A percentile compares a stretch with the other conserved stretches of the same genome.
Conservation (phyloP, 139 green algal genomes). For the Raphidocelis subcapitata region DNA sequence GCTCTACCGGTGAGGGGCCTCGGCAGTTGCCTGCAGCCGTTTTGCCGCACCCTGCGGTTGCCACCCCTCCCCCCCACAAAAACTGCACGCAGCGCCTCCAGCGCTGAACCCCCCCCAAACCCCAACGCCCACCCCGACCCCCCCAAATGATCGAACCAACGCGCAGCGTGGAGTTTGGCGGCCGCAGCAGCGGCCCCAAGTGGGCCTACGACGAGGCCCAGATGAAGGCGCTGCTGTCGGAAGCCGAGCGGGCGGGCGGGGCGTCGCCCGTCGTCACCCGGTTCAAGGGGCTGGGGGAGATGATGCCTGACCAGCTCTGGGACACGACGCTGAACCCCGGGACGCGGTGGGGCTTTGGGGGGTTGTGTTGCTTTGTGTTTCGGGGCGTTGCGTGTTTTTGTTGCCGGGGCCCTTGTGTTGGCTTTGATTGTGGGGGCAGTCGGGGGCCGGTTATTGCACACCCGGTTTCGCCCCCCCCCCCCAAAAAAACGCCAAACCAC, state of each 20-base stretch:
- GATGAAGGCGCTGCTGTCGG: constrained; percentile 40
- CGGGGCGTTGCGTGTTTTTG: no score
- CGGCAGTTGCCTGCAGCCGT: neutral
- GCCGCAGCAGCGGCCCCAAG: constrained; percentile 21
- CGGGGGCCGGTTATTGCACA: no score
- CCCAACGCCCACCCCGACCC: no score
- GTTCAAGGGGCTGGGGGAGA: constrained; percentile 98
- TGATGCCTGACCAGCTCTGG: constrained; percentile 99
- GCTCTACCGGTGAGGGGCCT: constrained; percentile 82
- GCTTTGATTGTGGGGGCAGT: no score
- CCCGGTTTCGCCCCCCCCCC: no score
- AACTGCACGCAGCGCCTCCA: no score
- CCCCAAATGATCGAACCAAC: neutral
- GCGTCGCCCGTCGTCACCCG: constrained; percentile 76
- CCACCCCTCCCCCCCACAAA: no score
- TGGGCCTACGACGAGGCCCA: constrained; percentile 83
- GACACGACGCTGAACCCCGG: constrained; percentile 92
- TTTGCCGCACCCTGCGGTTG: neutral
- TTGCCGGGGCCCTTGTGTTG: no score
- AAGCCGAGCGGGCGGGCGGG: neutral
- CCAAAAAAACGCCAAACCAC: no score
- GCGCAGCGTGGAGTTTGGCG: neutral
- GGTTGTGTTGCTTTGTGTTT: no score
- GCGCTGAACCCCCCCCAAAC: no score
- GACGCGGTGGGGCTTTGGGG: constrained; percentile 57